Conservation (phyloP, 345 rosid species). For the Eucalyptus microcorys region DNA sequence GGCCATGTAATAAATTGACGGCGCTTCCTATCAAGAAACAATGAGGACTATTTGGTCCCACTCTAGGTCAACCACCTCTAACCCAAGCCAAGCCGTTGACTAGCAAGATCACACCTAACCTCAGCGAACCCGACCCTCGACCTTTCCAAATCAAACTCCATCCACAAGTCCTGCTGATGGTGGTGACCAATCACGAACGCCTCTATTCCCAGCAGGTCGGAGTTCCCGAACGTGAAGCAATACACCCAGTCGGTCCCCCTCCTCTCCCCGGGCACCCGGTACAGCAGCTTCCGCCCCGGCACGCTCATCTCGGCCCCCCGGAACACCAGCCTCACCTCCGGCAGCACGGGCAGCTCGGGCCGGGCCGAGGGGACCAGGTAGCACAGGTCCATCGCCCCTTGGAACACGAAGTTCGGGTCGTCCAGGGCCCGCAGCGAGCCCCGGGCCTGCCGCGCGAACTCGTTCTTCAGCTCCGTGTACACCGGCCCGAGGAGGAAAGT, state of each 20-base stretch:
- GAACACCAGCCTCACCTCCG: constrained; percentile 58
- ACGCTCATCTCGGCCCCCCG: constrained; percentile 76
- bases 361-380: constrained; percentile 29
- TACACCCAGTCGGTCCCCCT: constrained; percentile 56
- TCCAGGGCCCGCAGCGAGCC: constrained; percentile 34
- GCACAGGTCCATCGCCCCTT: constrained; percentile 91
- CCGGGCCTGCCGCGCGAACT: constrained; percentile 45
- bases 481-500: constrained; percentile 80
- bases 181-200: constrained; percentile 89
- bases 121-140: constrained; percentile 75
- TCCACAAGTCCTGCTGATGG: constrained; percentile 89
- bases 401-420: constrained; percentile 62
- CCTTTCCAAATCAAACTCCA: constrained; percentile 71
- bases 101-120: constrained; percentile 63
- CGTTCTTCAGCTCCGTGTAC: constrained; percentile 42
- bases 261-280: constrained; percentile 54
- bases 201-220: constrained; percentile 76
- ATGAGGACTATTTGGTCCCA: not conserved
- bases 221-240: constrained; percentile 83
- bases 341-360: constrained; percentile 20
- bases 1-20: not conserved
- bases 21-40: not conserved
- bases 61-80: not conserved
- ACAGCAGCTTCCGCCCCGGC: constrained; percentile 38
- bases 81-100: constrained; percentile 32